These are phyloP conservation scores for Petunia axillaris DNA, from an alignment of 257 asterid species.

Conservation along the genomic window DNA sequence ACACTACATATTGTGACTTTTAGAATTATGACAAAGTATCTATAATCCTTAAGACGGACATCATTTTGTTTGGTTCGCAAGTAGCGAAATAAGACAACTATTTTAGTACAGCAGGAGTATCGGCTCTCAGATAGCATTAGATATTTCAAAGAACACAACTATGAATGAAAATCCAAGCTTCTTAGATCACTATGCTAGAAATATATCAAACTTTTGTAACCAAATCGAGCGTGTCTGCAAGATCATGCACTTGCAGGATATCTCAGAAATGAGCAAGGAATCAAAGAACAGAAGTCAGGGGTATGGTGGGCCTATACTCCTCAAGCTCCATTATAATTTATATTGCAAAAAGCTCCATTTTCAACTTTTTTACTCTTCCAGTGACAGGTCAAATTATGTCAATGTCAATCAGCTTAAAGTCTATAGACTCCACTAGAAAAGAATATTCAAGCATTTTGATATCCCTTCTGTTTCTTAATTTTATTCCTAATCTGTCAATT, in stretches of 20 bases:
- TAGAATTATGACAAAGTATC: neutral
- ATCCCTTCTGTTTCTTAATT: slow-evolving; percentile 13
- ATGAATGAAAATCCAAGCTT: neutral
- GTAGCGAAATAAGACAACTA: neutral
- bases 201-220: neutral
- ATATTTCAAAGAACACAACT: slow-evolving; percentile 4
- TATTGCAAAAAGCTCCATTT: slow-evolving; percentile 4
- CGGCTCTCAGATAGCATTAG: neutral
- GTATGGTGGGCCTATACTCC: neutral
- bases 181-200: neutral
- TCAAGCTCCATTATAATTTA: neutral
- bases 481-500: neutral
- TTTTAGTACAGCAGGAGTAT: neutral
- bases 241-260: neutral
- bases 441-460: neutral
- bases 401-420: slow-evolving; percentile 12
- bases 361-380: neutral
- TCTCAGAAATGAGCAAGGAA: neutral
- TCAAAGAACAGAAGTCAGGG: slow-evolving; percentile 1
- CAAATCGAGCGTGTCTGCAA: neutral
- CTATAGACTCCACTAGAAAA: slow-evolving; percentile 5
- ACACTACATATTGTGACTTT: neutral
- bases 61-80: neutral
- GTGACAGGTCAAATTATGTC: slow-evolving; percentile 14
- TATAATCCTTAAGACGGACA: neutral